These are phyloP conservation scores for Gossypium bickii DNA, from an alignment of 345 rosid genomes.

Conservation along the genomic window DNA sequence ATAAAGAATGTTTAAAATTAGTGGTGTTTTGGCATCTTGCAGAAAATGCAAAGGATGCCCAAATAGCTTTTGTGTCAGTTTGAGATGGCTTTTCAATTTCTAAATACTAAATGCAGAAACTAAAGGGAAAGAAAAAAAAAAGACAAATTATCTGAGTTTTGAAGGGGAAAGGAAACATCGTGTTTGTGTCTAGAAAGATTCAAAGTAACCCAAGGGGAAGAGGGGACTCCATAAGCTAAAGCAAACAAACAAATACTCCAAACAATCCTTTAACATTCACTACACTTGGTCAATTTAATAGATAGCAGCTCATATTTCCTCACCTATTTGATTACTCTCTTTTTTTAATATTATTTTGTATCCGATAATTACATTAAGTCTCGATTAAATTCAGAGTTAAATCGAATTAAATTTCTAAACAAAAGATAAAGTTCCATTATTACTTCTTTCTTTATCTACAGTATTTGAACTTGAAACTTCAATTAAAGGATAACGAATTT, in stretches of 20 bases:
- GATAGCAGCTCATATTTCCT: neutral
- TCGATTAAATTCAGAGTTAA: no score
- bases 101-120: neutral
- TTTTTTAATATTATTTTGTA: no score
- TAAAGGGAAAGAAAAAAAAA: neutral
- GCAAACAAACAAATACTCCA: no score
- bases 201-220: neutral
- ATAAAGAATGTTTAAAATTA: neutral
- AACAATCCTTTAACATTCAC: neutral
- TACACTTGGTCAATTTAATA: neutral
- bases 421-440: no score
- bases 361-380: accelerated
- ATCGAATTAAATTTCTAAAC: no score
- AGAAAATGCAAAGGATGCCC: neutral
- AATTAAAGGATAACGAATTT: no score
- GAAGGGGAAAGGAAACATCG: neutral
- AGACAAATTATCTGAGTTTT: neutral
- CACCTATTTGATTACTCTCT: no score
- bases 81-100: neutral
- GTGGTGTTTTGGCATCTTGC: neutral
- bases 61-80: neutral
- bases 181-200: conserved; percentile 2
- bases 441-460: no score
- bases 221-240: neutral
- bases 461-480: no score